phyloP scores from a whole-genome alignment of 768 basidiomycete genomes.

The Mycena leptocephala region DNA sequence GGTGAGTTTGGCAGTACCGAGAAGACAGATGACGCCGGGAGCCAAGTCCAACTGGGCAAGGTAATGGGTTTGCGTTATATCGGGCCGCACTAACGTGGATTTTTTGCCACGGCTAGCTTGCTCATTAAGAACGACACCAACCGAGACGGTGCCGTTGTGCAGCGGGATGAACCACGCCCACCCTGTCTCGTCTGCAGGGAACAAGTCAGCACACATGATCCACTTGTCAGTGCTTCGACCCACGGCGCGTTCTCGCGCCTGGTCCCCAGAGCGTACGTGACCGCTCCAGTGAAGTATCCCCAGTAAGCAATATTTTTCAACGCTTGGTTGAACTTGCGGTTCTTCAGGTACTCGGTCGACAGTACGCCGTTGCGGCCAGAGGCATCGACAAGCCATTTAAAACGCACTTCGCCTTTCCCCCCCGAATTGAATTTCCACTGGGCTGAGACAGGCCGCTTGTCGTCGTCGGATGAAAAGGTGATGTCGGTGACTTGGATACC shows the following conservation, averaged over 20 bases:
- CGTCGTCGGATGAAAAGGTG: slow-evolving; percentile 6
- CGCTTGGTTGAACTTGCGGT: slow-evolving; percentile 61
- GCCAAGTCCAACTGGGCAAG: background rate
- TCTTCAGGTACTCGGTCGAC: slow-evolving; percentile 59
- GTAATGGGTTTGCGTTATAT: background rate
- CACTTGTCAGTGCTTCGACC: slow-evolving; percentile 61
- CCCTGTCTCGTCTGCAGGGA: slow-evolving; percentile 51
- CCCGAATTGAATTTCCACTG: slow-evolving; percentile 54
- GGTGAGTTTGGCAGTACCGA: background rate
- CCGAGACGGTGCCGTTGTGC: slow-evolving; percentile 52
- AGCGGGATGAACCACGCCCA: slow-evolving; percentile 59
- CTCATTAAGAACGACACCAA: slow-evolving; percentile 56
- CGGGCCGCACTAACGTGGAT: background rate
- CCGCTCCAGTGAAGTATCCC: slow-evolving; percentile 61
- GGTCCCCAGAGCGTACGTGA: slow-evolving; percentile 47
- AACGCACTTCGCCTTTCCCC: slow-evolving; percentile 59
- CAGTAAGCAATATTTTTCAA: slow-evolving; percentile 66
- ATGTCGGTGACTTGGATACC: no score
- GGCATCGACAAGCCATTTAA: slow-evolving; percentile 80
- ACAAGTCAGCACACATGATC: background rate
- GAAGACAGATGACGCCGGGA: background rate
- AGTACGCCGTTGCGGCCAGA: slow-evolving; percentile 70
- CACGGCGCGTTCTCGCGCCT: slow-evolving; percentile 54
- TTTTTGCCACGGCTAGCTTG: slow-evolving; percentile 40
- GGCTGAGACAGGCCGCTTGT: slow-evolving; percentile 54